Evolutionary conservation across 805 yeast species (phyloP).

Genomic region (Candida taoyuanica): DNA sequence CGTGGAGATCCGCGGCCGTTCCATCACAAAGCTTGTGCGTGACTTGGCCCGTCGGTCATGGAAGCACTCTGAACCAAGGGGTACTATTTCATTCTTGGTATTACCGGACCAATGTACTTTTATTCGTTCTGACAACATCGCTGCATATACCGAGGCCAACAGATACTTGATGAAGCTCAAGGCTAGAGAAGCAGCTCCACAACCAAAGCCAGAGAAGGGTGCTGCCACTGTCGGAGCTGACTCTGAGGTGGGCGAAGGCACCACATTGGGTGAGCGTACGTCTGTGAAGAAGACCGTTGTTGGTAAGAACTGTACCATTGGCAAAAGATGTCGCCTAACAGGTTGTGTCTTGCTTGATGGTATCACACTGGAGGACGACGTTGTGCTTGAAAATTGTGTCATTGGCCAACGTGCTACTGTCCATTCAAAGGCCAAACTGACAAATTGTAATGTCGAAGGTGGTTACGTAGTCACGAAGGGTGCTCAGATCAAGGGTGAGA

Average conservation of each 20-base stretch:
- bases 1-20: slow-evolving; percentile 31
- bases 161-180: slow-evolving; percentile 65
- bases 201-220: slow-evolving; percentile 37
- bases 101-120: slow-evolving; percentile 69
- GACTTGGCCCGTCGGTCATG: slow-evolving; percentile 90
- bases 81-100: slow-evolving; percentile 63
- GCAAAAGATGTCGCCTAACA: slow-evolving; percentile 80
- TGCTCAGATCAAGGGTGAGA: slow-evolving; percentile 51
- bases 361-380: slow-evolving; percentile 75
- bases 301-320: slow-evolving; percentile 70
- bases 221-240: slow-evolving; percentile 85
- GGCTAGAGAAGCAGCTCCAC: slow-evolving; percentile 37
- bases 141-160: slow-evolving; percentile 87
- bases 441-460: slow-evolving; percentile 84
- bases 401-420: slow-evolving; percentile 69
- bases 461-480: slow-evolving; percentile 61
- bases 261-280: slow-evolving; percentile 75
- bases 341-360: slow-evolving; percentile 78
- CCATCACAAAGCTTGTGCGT: slow-evolving; percentile 67
- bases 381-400: slow-evolving; percentile 73
- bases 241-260: slow-evolving; percentile 65
- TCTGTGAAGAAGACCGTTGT: slow-evolving; percentile 83
- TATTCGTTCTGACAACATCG: slow-evolving; percentile 70
- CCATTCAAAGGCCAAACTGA: slow-evolving; percentile 58
- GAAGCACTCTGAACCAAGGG: slow-evolving; percentile 61